These are phyloP conservation scores for Brettanomyces custersianus DNA, from an alignment of 805 yeast genomes.

Conservation along the genomic window DNA sequence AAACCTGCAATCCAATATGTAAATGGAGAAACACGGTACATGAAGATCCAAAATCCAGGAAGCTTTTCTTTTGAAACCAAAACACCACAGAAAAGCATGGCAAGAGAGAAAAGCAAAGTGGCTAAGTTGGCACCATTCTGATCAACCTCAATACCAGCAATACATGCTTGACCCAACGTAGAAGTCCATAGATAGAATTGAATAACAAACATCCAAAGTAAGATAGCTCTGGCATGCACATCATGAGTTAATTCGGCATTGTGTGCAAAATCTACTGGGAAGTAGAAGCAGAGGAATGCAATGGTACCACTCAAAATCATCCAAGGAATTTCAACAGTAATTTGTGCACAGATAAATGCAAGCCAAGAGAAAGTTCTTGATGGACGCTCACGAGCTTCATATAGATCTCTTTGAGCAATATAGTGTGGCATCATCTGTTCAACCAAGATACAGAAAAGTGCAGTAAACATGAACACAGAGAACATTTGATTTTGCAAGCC, in stretches of 20 bases:
- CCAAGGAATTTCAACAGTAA: conserved; percentile 58
- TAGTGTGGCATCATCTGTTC: conserved; percentile 55
- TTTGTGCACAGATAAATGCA: conserved; percentile 51
- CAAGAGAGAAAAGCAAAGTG: conserved; percentile 45
- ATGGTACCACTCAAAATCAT: conserved; percentile 48
- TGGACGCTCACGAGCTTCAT: conserved; percentile 64
- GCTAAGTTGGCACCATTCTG: conserved; percentile 55
- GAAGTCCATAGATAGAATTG: conserved; percentile 45
- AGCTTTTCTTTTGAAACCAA: conserved; percentile 36
- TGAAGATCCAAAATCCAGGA: conserved; percentile 60
- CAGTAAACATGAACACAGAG: conserved; percentile 55
- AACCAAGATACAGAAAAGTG: conserved; percentile 42
- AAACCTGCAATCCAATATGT: conserved; percentile 52
- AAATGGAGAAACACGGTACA: conserved; percentile 62
- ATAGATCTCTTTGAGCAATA: conserved; percentile 49
- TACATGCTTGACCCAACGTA: conserved; percentile 45
- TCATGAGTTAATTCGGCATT: conserved; percentile 44
- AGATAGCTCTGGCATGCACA: conserved; percentile 41
- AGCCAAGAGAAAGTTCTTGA: conserved; percentile 59
- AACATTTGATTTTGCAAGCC: conserved; percentile 76
- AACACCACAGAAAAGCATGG: conserved; percentile 67
- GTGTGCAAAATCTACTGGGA: conserved; percentile 54
- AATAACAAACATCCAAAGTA: conserved; percentile 27
- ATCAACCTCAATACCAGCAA: conserved; percentile 46
- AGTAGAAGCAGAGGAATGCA: conserved; percentile 52